Evolutionary conservation across 192 early-diverging fungal genomes (phyloP).

Genomic region (Entomortierella parvispora): DNA sequence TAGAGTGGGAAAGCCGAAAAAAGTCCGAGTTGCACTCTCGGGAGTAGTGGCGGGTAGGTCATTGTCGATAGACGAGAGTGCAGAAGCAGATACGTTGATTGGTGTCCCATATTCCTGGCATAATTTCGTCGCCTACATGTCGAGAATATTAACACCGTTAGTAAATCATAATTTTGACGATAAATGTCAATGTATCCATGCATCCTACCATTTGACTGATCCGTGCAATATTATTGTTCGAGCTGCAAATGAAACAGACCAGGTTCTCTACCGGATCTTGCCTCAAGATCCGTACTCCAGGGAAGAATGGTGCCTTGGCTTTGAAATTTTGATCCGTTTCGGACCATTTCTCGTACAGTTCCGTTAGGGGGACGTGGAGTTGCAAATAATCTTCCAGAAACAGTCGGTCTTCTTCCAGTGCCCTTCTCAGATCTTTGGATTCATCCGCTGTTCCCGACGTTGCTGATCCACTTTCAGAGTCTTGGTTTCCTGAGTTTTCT

Average conservation of each 20-base stretch:
- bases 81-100: conserved; percentile 23
- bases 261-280: conserved; percentile 91
- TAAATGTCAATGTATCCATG: background rate
- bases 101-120: conserved; percentile 58
- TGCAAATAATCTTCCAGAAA: conserved; percentile 89
- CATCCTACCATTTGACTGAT: conserved; percentile 84
- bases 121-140: conserved; percentile 60
- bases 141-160: background rate
- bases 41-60: background rate
- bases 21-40: conserved; percentile 45
- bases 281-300: conserved; percentile 79
- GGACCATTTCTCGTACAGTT: conserved; percentile 68
- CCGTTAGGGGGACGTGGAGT: conserved; percentile 70
- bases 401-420: conserved; percentile 24
- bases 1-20: conserved; percentile 78
- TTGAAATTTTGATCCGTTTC: conserved; percentile 74
- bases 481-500: no score
- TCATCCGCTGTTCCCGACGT: conserved; percentile 12
- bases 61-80: background rate
- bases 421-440: conserved; percentile 8
- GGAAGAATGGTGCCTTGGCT: conserved; percentile 59
- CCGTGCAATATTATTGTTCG: conserved; percentile 94
- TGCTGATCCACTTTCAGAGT: conserved; percentile 18
- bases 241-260: conserved; percentile 92
- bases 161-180: background rate